These are phyloP conservation scores for Tetrahymena malaccensis DNA, from an alignment of 73 alveolate genomes.

Conservation along the genomic window DNA sequence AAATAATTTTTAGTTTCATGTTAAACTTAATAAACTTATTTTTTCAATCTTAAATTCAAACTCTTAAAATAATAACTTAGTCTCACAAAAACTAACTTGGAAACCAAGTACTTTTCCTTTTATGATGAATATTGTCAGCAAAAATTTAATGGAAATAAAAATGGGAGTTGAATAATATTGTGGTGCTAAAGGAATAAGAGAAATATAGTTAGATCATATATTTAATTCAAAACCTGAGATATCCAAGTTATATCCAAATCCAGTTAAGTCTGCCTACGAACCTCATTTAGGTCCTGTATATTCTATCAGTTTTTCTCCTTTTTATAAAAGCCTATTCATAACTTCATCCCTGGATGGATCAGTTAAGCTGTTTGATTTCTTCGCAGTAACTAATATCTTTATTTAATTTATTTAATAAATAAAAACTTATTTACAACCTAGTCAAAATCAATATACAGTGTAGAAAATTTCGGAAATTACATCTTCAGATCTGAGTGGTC, in stretches of 20 bases:
- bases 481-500: constrained; percentile 52
- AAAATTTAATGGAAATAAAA: constrained; percentile 51
- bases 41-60: not conserved
- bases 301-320: constrained; percentile 51
- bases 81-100: constrained; percentile 41
- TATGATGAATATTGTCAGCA: constrained; percentile 47
- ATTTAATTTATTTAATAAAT: not conserved
- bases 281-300: constrained; percentile 62
- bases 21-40: too few relatives aligned
- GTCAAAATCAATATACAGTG: constrained; percentile 20
- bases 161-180: constrained; percentile 60
- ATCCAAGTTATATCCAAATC: constrained; percentile 48
- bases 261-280: constrained; percentile 58
- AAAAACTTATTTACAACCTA: not conserved
- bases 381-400: not conserved
- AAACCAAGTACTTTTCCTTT: constrained; percentile 48
- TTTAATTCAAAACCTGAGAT: constrained; percentile 66
- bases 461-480: constrained; percentile 57
- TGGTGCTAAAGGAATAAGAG: constrained; percentile 56
- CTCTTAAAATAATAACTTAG: not conserved
- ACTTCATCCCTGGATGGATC: constrained; percentile 63
- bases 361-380: constrained; percentile 44
- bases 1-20: too few relatives aligned
- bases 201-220: constrained; percentile 46
- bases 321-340: constrained; percentile 40